These are phyloP conservation scores for Lentinus tigrinus DNA, from an alignment of 768 basidiomycete species.

Conservation along the genomic window DNA sequence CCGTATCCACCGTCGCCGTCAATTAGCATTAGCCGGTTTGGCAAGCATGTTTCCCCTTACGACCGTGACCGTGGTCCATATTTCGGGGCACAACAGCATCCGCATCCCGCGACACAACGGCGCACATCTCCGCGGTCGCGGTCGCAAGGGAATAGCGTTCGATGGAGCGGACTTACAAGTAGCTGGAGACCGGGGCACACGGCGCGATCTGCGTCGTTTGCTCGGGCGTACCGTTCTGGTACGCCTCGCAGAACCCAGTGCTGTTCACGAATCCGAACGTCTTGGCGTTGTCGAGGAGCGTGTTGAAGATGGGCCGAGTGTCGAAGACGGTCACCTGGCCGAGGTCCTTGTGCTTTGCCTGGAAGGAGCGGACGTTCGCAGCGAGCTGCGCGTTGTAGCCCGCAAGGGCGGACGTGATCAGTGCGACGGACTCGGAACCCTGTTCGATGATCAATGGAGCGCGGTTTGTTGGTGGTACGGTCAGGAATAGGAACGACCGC, in stretches of 20 bases:
- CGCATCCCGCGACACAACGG: no score
- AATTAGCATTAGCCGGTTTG: neutral
- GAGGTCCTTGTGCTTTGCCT: slow-evolving; percentile 40
- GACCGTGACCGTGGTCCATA: neutral
- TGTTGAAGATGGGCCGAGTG: slow-evolving; percentile 58
- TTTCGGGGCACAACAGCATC: neutral
- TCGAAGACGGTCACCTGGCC: slow-evolving; percentile 51
- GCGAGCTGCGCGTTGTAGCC: slow-evolving; percentile 53
- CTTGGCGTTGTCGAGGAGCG: slow-evolving; percentile 49
- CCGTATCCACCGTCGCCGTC: neutral
- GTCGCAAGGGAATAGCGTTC: no score
- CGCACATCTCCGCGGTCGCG: no score
- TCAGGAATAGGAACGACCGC: slow-evolving; percentile 37
- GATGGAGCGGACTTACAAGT: slow-evolving; percentile 48
- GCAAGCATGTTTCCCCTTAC: neutral
- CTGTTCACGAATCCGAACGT: slow-evolving; percentile 57
- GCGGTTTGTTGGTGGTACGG: slow-evolving; percentile 39
- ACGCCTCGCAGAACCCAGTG: slow-evolving; percentile 59
- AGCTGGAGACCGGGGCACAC: slow-evolving; percentile 63
- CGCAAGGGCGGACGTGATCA: slow-evolving; percentile 36
- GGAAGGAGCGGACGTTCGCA: slow-evolving; percentile 39
- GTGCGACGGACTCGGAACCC: slow-evolving; percentile 28
- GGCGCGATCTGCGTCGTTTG: slow-evolving; percentile 52
- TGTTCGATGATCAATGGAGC: slow-evolving; percentile 40
- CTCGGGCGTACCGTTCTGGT: slow-evolving; percentile 55